phyloP scores from a whole-genome alignment of 805 yeast species.

The Suhomyces vadensis region DNA sequence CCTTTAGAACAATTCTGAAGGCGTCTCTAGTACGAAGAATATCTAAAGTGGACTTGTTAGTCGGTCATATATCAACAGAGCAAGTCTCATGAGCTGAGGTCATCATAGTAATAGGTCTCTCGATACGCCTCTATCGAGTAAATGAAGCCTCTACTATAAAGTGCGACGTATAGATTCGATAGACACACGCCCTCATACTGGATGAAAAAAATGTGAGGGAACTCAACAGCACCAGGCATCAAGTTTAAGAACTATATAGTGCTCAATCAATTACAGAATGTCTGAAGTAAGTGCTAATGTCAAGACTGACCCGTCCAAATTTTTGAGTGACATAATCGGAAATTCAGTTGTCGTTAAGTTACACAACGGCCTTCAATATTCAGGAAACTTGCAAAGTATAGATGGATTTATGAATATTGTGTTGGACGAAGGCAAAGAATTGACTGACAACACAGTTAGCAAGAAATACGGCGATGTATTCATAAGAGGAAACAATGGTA shows the following conservation, averaged over 20 bases:
- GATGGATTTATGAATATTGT: slow-evolving; percentile 98
- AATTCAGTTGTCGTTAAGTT: slow-evolving; percentile 78
- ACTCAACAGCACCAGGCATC: background rate
- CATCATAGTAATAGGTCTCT: too few species aligned
- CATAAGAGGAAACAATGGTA: slow-evolving; percentile 83
- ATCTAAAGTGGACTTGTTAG: too few species aligned
- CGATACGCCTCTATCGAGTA: too few species aligned
- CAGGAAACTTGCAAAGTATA: slow-evolving; percentile 71
- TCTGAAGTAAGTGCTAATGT: slow-evolving; percentile 7
- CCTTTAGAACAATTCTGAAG: too few species aligned
- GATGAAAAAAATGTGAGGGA: slow-evolving; percentile 1
- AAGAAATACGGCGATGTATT: slow-evolving; percentile 75
- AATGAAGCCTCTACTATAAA: too few species aligned
- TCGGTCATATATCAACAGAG: too few species aligned
- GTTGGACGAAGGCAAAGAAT: slow-evolving; percentile 73
- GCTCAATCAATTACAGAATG: slow-evolving; percentile 4
- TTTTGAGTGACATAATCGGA: slow-evolving; percentile 78
- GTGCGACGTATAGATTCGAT: too few species aligned
- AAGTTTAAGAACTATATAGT: background rate
- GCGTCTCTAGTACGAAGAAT: too few species aligned
- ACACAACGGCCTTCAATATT: slow-evolving; percentile 82
- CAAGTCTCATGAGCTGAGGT: too few species aligned
- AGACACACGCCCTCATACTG: slow-evolving; percentile 4
- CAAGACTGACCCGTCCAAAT: slow-evolving; percentile 68
- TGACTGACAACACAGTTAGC: slow-evolving; percentile 47